phyloP scores from a whole-genome alignment of 2,329 filamentous ascomycete genomes.

The Cordyceps cicadae region DNA sequence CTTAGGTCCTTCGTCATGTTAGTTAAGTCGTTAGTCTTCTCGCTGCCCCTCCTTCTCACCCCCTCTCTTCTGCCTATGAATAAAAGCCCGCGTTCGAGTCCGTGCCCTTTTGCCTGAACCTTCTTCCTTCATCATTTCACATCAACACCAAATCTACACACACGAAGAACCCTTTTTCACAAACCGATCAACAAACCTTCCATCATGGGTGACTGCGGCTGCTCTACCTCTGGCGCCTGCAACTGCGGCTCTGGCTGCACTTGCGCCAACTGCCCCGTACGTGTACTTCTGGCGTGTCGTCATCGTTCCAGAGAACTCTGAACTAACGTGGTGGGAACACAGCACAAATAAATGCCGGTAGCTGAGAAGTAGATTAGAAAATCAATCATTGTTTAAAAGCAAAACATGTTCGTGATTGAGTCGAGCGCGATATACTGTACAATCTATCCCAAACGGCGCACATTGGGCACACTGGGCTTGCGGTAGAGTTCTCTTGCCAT shows the following conservation, averaged over 20 bases:
- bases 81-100: neutral
- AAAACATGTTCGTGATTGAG: neutral
- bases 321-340: neutral
- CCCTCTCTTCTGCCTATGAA: neutral
- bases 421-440: neutral
- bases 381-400: constrained; percentile 17
- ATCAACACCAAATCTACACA: constrained; percentile 6
- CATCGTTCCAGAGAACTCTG: neutral
- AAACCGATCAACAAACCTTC: constrained; percentile 15
- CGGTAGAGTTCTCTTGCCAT: neutral
- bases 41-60: neutral
- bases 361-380: constrained; percentile 20
- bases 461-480: neutral
- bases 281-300: constrained; percentile 13
- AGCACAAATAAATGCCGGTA: constrained; percentile 16
- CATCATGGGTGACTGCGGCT: constrained; percentile 35
- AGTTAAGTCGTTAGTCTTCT: neutral
- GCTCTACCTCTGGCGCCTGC: constrained; percentile 32
- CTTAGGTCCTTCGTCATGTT: neutral
- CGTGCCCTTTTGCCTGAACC: neutral
- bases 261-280: constrained; percentile 36
- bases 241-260: constrained; percentile 34
- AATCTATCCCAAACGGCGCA: neutral
- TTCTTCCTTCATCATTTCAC: neutral
- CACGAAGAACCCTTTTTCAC: neutral